Evolutionary conservation across 2,329 filamentous ascomycete species (phyloP), one percentile per base, ranked within the genome.

Genomic region (Trichoderma semiorbis): DNA sequence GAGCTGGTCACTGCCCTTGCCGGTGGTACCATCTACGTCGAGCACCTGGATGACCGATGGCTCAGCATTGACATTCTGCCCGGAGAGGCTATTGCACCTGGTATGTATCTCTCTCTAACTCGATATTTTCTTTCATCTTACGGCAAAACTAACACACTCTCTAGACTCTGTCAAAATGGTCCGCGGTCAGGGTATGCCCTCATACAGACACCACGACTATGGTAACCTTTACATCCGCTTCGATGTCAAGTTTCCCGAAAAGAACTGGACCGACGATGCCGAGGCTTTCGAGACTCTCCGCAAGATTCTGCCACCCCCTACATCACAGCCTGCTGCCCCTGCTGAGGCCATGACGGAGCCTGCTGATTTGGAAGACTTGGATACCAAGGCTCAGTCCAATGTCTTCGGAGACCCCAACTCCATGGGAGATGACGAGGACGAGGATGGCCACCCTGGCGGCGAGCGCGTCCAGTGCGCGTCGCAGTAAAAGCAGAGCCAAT

Each of bases 211-310:
- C 83, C 96, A 99, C 86, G 93, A 98, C 83, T 91, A 89, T 80
- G 96, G 96, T 79, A 98, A 99, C 85, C 87, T 99, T 77, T 99
- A 96, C 86, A 94, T 99, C 79, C 94, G 97, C 81, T 99, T 99
- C 85, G 91, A 93, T 79, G 94, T 99, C 84, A 97, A 97, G 85
- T 98, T 99, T 88, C 96, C 96, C 63, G 91, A 93, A 79, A 92
- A 91, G 85, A 86, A 89, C 79, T 92, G 89, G 88, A 88, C 89
- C 47, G 80, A 88, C 47, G 86, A 92, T 66, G 85, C 90, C 18
- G 86, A 90, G 72, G 91, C 93, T 74, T 92, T 97, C 77, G 89
- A 93, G 71, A 86, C 91, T 14, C 90, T 99, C 50, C 94, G 96
- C 79, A 88, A 91, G 77, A 91, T 97, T 70, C 89, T 99, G n/a